Evolutionary conservation across 2,329 filamentous ascomycete species (phyloP), one percentile per base, ranked within the genome.

Genomic region (Tolypocladium tropicale): DNA sequence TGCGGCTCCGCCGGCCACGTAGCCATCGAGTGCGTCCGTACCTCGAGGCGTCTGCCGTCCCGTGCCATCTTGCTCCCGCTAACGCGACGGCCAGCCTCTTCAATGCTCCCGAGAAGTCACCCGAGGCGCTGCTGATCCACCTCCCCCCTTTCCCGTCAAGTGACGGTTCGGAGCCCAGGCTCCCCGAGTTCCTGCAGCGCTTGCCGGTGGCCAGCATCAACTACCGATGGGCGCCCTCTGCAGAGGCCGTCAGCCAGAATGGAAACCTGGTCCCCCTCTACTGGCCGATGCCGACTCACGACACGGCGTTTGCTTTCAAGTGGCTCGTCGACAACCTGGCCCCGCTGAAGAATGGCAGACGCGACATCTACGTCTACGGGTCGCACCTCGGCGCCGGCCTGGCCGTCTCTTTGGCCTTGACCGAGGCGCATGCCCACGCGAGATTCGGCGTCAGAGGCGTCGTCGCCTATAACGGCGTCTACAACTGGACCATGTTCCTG

Each of bases 401-500:
- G 9, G 83, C 81, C 32, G 71, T 77, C 16, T 77, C 80, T 1
- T 70, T 86, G 3, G 77, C 82, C 10, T 67, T 86, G 48, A 85
- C 81, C 2, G 81, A 85, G 64, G 70, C 76, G 1, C 71, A 74
- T 49, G 61, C 69, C 2, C 70, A 77, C 55, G 62, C 68, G 16
- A 68, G 63, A 34, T 73, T 80, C 63, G 73, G 71, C 41, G 71
- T 85, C 48, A 74, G 78, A 11, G 82, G 82, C 9, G 66, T 84
- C 34, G 69, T 82, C 18, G 75, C 77, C 9, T 78, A 78, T 67
- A 82, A 86, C 60, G 83, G 81, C 46, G 75, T 86, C 57, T 86
- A 83, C 69, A 79, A 86, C 69, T 86, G 83, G 83, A 82, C 81
- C 56, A 79, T 74, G 65, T 81, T 84, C 57, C 72, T 83, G 12